Base-by-base conservation (phyloP, 2,329 filamentous ascomycete species). In the Talaromyces sp. region DNA sequence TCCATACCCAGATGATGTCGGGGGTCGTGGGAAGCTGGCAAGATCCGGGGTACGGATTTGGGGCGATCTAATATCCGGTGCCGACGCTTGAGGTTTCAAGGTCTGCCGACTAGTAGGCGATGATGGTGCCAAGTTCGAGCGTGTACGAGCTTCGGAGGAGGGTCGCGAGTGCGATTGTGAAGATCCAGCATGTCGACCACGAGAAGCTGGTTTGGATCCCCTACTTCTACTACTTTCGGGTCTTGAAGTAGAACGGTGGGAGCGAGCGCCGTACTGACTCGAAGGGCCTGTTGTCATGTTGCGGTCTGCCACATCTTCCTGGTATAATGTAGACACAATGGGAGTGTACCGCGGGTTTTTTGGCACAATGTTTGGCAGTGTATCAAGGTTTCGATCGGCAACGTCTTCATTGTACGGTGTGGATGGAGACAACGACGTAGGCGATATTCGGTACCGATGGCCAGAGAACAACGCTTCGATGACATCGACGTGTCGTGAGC, bases 341-440 rank as follows among this genome's bases (percentile, higher is more conserved):
- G 71, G 72, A 12, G 71, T 70, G 62, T 71, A 73, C 6, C 40
- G 57, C 4, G 28, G 23, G 18, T 61, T 68, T 65, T 30, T 36
- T 16, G 54, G 58, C 8, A 57, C 31, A 30, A 56, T 30, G 66
- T 73, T 30, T 63, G 65, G 61, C 56, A 69, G 68, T 4, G 66
- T 66, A 44, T 70, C 70, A 8, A 78, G 76, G 57, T 79, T 79
- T 28, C 76, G 74, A 62, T 79, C 76, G 5, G 76, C 76, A 58
- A 79, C 69, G 65, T 79, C 75, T 66, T 79, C 76, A 54, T 79
- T 79, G 64, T 76, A 79, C 10, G 73, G 73, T 18, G 67, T 70
- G 5, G 67, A 68, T 3, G 74, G 73, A 9, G 74, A 73, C 31
- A 73, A 63, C 9, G 67, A 60, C 14, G 51, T 64, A n/a, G 68